These are phyloP conservation scores for Erythrophleum ivorense DNA, from an alignment of 331 rosid genomes.

Conservation along the genomic window DNA sequence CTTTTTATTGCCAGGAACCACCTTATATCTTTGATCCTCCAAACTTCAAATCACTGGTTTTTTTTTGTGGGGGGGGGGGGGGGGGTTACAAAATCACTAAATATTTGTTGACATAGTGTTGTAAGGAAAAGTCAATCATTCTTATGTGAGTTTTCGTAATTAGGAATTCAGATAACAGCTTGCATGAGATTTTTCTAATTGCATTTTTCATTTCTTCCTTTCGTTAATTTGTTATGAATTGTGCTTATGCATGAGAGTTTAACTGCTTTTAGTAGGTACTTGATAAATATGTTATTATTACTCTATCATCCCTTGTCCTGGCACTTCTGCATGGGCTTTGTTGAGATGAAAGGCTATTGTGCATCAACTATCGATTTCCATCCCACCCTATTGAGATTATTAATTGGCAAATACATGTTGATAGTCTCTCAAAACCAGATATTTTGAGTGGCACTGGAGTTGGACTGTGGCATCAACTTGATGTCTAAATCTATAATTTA, in stretches of 20 bases:
- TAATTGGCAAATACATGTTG: not conserved
- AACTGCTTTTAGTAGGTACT: not conserved
- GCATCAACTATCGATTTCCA: not conserved
- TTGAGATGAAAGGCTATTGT: not conserved
- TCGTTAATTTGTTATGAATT: not conserved
- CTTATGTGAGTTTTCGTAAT: not conserved
- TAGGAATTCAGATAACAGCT: conserved; percentile 21
- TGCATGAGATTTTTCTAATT: not conserved
- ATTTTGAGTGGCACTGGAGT: not conserved
- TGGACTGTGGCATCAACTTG: not conserved
- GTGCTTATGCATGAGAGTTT: not conserved
- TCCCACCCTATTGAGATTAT: not conserved
- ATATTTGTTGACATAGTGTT: conserved; percentile 5
- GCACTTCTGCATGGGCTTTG: not conserved
- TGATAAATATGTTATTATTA: not conserved
- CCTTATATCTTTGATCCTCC: not conserved
- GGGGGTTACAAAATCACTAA: not conserved
- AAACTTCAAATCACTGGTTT: not conserved
- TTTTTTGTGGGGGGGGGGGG: too few species aligned
- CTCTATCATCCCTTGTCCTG: not conserved
- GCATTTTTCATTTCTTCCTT: not conserved
- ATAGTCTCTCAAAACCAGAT: not conserved
- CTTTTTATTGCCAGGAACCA: conserved; percentile 20
- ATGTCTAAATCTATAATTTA: not conserved
- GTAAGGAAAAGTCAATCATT: not conserved